Base-by-base conservation (phyloP, 2,329 filamentous ascomycete genomes). In the Pestalotiopsis sp. region DNA sequence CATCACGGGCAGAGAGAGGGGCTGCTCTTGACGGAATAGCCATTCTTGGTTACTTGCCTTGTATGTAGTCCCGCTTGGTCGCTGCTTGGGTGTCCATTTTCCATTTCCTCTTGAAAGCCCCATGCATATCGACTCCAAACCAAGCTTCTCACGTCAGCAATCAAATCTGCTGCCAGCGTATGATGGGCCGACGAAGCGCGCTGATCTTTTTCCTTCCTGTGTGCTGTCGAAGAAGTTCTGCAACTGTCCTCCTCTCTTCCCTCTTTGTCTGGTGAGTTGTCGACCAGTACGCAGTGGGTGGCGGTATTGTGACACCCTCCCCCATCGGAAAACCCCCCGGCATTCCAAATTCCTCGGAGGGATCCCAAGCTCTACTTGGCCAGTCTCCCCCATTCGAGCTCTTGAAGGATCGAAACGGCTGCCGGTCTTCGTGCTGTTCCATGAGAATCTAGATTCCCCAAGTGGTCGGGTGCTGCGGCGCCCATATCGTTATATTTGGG, bases 61-160 rank as follows among this genome's bases (percentile, higher is more conserved):
- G 27, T 27, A 27, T 27, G 27, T 27, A 27, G 14, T 20, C 45
- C 45, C 45, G 45, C 20, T n/a, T 36, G 31, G 31, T 36, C 31
- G 31, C 31, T 36, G 31, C 7, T 36, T 36, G 7, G 31, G 31
- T 36, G 31, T 36, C 31, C 31, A 36, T 36, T 36, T 36, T 36
- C 31, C 31, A 9, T 36, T 9, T 36, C 7, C 7, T 17, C 41
- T 45, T 17, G 13, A 45, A 52, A 20, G 17, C 17, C 45, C 41
- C 41, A 58, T 59, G 23, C 27, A 59, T 23, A 25, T 23, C 57
- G 25, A 14, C 14, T 52, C 45, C 4, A 59, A 59, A 59, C 27
- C 59, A 64, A 49, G 61, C 61, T 64, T 49, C 61, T 64, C 61
- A 64, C 61, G 61, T 64, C 40, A 64, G 36, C 61, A 64, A 64